phyloP scores from a whole-genome alignment of 140 eudicot genomes.

The Oenanthe javanica region DNA sequence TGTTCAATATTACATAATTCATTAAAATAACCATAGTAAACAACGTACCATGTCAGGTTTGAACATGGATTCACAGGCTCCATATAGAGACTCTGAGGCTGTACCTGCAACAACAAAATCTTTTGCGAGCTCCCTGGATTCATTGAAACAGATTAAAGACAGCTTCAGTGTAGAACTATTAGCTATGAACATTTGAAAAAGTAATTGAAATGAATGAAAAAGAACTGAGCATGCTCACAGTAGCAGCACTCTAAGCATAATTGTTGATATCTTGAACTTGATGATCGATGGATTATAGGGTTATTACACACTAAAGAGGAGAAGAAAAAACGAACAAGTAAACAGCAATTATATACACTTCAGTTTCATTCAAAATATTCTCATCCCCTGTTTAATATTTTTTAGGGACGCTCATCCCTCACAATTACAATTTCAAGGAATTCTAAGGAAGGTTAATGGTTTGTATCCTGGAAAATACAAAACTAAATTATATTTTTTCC shows the following conservation, averaged over 20 bases:
- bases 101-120: constrained; percentile 98
- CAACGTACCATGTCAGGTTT: constrained; percentile 85
- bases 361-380: too few species aligned
- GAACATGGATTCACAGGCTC: constrained; percentile 3
- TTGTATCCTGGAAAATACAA: background rate
- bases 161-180: background rate
- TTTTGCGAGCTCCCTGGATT: constrained; percentile 82
- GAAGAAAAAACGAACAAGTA: background rate
- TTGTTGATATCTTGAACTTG: background rate
- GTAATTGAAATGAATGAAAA: background rate
- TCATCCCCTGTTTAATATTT: too few species aligned
- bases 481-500: too few species aligned
- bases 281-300: too few species aligned
- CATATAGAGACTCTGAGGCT: constrained; percentile 91
- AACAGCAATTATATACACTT: too few species aligned
- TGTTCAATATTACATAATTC: background rate
- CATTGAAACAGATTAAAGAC: background rate
- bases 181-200: background rate
- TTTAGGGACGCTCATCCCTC: background rate
- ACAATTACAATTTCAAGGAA: background rate
- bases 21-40: background rate
- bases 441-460: background rate
- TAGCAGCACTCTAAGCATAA: background rate
- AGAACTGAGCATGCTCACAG: background rate
- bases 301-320: background rate